Percentiles rank a stretch among this genome's conserved stretches.
These are phyloP conservation scores for Sphaerosporella brunnea DNA, from an alignment of 495 filamentous ascomycete species.

Conservation along the genomic window DNA sequence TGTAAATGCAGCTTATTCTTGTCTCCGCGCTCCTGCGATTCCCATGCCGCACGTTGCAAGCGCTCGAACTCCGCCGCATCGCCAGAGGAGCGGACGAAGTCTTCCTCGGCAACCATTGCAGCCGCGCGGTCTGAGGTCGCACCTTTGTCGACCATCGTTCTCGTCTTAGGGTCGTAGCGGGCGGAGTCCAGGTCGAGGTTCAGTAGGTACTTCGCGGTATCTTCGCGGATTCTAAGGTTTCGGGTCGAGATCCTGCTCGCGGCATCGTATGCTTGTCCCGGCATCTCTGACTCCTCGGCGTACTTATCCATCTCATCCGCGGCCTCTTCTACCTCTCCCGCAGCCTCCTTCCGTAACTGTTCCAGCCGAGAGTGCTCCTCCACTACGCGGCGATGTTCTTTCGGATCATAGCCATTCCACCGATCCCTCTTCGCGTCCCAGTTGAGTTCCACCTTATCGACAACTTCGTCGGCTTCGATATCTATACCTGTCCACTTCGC, in stretches of 20 bases:
- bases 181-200: constrained; percentile 92
- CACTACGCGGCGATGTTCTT: constrained; percentile 67
- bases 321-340: constrained; percentile 31
- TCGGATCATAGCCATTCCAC: constrained; percentile 90
- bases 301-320: constrained; percentile 46
- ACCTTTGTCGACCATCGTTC: constrained; percentile 80
- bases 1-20: constrained; percentile 70
- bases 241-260: constrained; percentile 41
- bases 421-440: constrained; percentile 98
- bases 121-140: constrained; percentile 70
- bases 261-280: constrained; percentile 55
- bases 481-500: constrained; percentile 84
- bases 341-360: constrained; percentile 43
- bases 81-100: constrained; percentile 74
- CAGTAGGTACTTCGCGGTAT: constrained; percentile 93
- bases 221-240: constrained; percentile 81
- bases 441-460: constrained; percentile 66
- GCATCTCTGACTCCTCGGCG: constrained; percentile 95
- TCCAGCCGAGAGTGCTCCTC: constrained; percentile 79
- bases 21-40: constrained; percentile 64
- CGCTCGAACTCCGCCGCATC: constrained; percentile 90
- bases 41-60: constrained; percentile 84
- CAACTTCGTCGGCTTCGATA: constrained; percentile 81
- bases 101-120: constrained; percentile 80
- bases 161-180: constrained; percentile 94